Base-by-base conservation (phyloP, 129 eudicot genomes). In the Helianthus tuberosus region DNA sequence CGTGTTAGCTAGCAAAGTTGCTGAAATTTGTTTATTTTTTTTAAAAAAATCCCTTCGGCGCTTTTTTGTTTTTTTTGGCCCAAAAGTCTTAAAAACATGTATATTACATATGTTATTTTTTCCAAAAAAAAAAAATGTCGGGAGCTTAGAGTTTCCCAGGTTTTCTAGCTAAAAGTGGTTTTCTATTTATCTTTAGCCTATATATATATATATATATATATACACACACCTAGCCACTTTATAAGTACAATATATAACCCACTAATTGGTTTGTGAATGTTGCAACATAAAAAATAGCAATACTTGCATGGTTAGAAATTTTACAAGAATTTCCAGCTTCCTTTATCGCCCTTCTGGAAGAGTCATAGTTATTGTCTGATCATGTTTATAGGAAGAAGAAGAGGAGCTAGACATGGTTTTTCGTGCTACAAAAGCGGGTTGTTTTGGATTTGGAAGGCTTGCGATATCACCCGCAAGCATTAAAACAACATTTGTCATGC, bases 391-490 rank as follows among this genome's bases (percentile, higher is more conserved):
- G 5, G 63, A 57, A 23, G 79, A 66, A 66, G 79, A 79, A 35
- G 68, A 43, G 8, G 70, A 71, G 68, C 49, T 64, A 5, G 68
- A 54, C 51, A 77, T 41, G 3, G 63, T 62, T 44, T 48, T 79
- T 55, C 66, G 75, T 55, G 73, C 13, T 27, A 83, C 52, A 49
- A 83, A 83, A 49, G 87, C 87, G 3, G 87, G 87, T 48, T 83
- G 77, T 65, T 75, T 79, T 7, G 84, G 87, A 41, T 13, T 66
- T 17, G 87, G 79, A 71, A 84, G 88, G 17, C 67, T 67, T 72
- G 72, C 61, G 20, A 54, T 62, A 67, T 80, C 80, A 36, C 82
- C 41, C 1, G 66, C 57, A 20, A 84, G 85, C 88, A 80, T 76
- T n/a, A 61, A 60, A 72, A 80, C 67, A 32, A 73, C 82, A 43